Conservation (phyloP, 768 basidiomycete genomes). For the Hemileccinum rubropunctum region DNA sequence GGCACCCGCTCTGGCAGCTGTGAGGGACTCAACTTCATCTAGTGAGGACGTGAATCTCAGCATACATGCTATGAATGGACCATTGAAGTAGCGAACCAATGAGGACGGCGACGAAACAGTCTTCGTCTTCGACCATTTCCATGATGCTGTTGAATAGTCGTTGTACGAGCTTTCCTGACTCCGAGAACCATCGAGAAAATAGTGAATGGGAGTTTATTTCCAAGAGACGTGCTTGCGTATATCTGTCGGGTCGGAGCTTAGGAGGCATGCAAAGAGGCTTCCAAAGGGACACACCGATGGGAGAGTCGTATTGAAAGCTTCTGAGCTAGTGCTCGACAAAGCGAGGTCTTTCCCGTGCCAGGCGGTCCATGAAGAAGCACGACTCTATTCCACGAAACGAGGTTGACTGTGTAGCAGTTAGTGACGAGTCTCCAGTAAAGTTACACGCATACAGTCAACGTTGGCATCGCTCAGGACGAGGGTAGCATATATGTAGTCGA, state of each 20-base stretch:
- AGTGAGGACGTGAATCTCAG: neutral
- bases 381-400: constrained; percentile 95
- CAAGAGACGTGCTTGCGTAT: constrained; percentile 80
- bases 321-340: constrained; percentile 93
- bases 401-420: constrained; percentile 56
- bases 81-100: constrained; percentile 57
- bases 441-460: constrained; percentile 65
- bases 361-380: constrained; percentile 95
- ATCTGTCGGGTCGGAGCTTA: constrained; percentile 45
- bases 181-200: constrained; percentile 99
- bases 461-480: constrained; percentile 87
- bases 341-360: constrained; percentile 94
- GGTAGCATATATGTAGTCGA: constrained; percentile 95
- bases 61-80: constrained; percentile 1
- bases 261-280: neutral
- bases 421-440: neutral
- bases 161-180: constrained; percentile 97
- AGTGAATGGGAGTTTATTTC: constrained; percentile 99
- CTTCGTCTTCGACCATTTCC: constrained; percentile 90
- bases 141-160: constrained; percentile 85
- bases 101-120: constrained; percentile 87
- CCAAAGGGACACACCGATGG: constrained; percentile 53
- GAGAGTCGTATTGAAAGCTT: constrained; percentile 91
- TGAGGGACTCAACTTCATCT: constrained; percentile 98
- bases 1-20: constrained; percentile 90